Evolutionary conservation across 2,329 filamentous ascomycete species (phyloP), one percentile per base, ranked within the genome.

Genomic region (Trichoderma sp.): DNA sequence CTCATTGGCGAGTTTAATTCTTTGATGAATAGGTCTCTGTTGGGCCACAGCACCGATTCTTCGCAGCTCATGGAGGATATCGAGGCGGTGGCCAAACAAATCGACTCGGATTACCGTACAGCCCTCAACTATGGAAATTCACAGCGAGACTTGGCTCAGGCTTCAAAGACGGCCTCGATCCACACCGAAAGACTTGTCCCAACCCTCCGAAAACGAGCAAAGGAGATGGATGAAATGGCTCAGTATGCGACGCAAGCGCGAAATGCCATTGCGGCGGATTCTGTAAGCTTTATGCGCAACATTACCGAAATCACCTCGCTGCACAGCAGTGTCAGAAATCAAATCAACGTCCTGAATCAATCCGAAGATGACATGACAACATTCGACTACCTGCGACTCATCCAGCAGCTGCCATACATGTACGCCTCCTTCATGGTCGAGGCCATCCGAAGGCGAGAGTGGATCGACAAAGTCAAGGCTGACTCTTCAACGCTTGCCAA

Each of bases 401-500:
- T 98, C 43, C 91, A 95, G 57, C 90, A 95, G 74, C 87, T 98
- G 34, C 96, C 96, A 0, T 91, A 92, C 71, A 90, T 97, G 76
- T 99, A 98, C 79, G 95, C 95, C 0, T 95, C 94, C 3, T 92
- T 97, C 72, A 84, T 97, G 23, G 88, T 93, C 4, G 96, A 99
- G 81, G 92, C 94, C 17, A 89, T 98, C 53, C 89, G 93, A 71
- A 91, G 96, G 26, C 91, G 91, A 39, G 95, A 98, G 81, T 99
- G 96, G 95, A 90, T 89, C 13, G 93, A 97, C 67, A 97, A 97
- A 81, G 92, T 98, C 80, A 93, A 92, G 78, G 88, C 89, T 3
- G 96, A 98, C 77, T 96, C 95, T 0, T 91, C 93, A 3, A 93
- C 92, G 0, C 84, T 99, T 30, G 94, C 94, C 30, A 97, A 98